Conservation (phyloP, 192 early-diverging fungal genomes). For the Gigaspora rosea region DNA sequence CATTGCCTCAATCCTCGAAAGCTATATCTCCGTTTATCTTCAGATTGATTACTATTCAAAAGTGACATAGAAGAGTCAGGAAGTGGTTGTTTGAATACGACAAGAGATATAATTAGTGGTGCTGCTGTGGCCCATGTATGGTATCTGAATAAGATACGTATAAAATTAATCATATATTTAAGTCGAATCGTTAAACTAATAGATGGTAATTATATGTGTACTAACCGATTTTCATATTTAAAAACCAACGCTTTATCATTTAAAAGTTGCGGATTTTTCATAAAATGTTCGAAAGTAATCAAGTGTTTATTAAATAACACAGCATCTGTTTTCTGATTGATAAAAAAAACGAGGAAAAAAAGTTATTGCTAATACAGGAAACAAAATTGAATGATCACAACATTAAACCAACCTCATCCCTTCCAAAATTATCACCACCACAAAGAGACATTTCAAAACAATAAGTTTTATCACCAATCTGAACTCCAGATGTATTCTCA, state of each 20-base stretch:
- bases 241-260: constrained; percentile 56
- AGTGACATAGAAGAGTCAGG: constrained; percentile 36
- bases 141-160: constrained; percentile 41
- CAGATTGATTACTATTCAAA: not conserved
- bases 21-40: constrained; percentile 39
- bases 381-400: not conserved
- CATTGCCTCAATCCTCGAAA: constrained; percentile 45
- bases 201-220: not conserved
- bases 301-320: constrained; percentile 51
- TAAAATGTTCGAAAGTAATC: constrained; percentile 59
- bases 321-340: constrained; percentile 38
- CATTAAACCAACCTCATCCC: constrained; percentile 42
- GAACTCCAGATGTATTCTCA: constrained; percentile 34
- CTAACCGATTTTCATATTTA: constrained; percentile 54
- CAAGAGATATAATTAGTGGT: constrained; percentile 60
- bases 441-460: constrained; percentile 62
- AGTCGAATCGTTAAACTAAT: not conserved
- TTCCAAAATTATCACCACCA: constrained; percentile 48
- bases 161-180: not conserved
- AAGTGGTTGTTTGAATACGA: constrained; percentile 61
- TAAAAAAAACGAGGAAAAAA: not conserved
- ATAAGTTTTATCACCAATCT: constrained; percentile 44
- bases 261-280: constrained; percentile 54
- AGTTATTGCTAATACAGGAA: not conserved
- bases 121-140: constrained; percentile 62